These are phyloP conservation scores for Tylopilus balloui DNA, from an alignment of 768 basidiomycete genomes.

Conservation along the genomic window DNA sequence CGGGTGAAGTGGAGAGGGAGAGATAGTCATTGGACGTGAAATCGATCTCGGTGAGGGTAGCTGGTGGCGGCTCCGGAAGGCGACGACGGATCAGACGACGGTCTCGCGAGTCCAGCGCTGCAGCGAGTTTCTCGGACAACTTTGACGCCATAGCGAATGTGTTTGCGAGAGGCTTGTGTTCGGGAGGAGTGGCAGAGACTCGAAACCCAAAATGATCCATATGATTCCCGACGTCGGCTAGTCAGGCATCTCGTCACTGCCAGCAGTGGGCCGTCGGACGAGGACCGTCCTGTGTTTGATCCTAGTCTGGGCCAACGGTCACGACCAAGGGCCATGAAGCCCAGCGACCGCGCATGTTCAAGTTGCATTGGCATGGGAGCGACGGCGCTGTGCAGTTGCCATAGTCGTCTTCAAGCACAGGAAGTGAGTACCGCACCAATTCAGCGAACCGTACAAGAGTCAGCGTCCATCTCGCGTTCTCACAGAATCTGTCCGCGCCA, in stretches of 20 bases:
- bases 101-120: conserved; percentile 61
- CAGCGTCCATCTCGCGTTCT: too few relatives aligned
- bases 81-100: conserved; percentile 63
- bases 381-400: too few relatives aligned
- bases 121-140: conserved; percentile 38
- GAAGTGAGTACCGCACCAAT: conserved; percentile 9
- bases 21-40: conserved; percentile 95
- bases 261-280: too few relatives aligned
- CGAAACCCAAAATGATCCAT: neutral
- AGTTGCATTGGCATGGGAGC: too few relatives aligned
- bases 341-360: too few relatives aligned
- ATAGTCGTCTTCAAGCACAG: too few relatives aligned
- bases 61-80: conserved; percentile 52
- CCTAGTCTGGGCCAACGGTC: too few relatives aligned
- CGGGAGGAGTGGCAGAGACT: neutral
- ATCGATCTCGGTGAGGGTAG: conserved; percentile 40
- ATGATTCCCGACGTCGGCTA: too few relatives aligned
- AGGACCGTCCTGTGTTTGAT: too few relatives aligned
- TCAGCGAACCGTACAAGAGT: too few relatives aligned
- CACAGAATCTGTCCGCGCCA: neutral
- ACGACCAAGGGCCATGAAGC: too few relatives aligned
- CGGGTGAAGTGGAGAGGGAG: conserved; percentile 60
- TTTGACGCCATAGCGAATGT: conserved; percentile 22
- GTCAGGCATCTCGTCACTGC: too few relatives aligned
- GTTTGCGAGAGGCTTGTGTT: neutral